Conservation (phyloP, 345 rosid genomes). For the Orychophragmus violaceus region DNA sequence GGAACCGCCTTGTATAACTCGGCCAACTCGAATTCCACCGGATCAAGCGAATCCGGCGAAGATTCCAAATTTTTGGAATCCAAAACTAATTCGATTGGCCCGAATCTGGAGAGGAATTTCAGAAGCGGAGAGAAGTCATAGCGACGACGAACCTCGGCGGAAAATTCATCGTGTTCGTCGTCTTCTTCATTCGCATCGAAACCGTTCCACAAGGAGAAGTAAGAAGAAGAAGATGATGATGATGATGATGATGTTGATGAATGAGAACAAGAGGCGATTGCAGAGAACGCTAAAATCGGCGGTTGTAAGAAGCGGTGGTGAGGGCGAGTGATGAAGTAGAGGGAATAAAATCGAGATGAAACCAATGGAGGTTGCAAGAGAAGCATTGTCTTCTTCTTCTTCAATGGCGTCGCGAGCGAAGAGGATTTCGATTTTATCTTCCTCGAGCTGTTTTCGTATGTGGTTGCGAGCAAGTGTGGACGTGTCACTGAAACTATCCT, state of each 20-base stretch:
- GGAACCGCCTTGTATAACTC: slow-evolving; percentile 87
- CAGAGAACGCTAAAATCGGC: slow-evolving; percentile 19
- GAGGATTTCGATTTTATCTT: neutral
- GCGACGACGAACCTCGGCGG: slow-evolving; percentile 44
- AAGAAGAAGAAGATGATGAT: slow-evolving; percentile 18
- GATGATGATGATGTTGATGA: slow-evolving; percentile 7
- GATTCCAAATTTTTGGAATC: slow-evolving; percentile 20
- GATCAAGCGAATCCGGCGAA: slow-evolving; percentile 47
- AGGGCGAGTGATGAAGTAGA: slow-evolving; percentile 31
- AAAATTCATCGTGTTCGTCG: slow-evolving; percentile 34
- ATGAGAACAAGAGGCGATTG: slow-evolving; percentile 23
- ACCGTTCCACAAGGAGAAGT: slow-evolving; percentile 16
- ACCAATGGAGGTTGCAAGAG: slow-evolving; percentile 46
- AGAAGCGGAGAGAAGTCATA: slow-evolving; percentile 91
- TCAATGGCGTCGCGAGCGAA: slow-evolving; percentile 14
- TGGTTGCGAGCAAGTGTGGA: neutral
- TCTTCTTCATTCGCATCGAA: slow-evolving; percentile 14
- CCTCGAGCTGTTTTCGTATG: slow-evolving; percentile 1
- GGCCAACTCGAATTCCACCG: slow-evolving; percentile 58
- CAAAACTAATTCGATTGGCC: slow-evolving; percentile 22
- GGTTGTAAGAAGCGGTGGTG: slow-evolving; percentile 36
- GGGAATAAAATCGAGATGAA: slow-evolving; percentile 43
- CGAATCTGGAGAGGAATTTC: slow-evolving; percentile 42
- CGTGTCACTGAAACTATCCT: too few species aligned
- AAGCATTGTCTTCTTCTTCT: slow-evolving; percentile 35